These are phyloP conservation scores for Dioscorea zingiberensis DNA, from an alignment of 106 monocot genomes.

Conservation along the genomic window DNA sequence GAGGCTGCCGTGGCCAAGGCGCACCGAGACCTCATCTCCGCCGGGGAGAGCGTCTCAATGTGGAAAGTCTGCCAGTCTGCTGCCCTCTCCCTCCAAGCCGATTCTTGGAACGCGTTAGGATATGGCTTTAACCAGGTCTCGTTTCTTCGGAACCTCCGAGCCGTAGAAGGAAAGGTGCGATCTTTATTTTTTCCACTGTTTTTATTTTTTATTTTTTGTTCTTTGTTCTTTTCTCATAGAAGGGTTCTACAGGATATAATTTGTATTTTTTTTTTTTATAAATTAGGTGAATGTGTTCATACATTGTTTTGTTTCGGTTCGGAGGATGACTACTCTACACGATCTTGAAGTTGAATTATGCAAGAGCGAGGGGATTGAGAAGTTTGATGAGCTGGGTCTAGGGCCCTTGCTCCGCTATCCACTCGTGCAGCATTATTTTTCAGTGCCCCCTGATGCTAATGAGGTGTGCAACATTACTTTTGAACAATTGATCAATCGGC, in stretches of 20 bases:
- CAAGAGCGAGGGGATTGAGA: slow-evolving; percentile 20
- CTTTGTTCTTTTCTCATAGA: too few species aligned
- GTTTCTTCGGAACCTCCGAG: slow-evolving; percentile 10
- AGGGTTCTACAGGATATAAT: neutral
- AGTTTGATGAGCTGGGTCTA: slow-evolving; percentile 26
- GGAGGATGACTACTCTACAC: slow-evolving; percentile 24
- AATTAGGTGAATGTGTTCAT: slow-evolving; percentile 26
- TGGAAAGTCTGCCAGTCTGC: slow-evolving; percentile 24
- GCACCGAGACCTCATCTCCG: slow-evolving; percentile 7
- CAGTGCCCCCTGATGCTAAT: slow-evolving; percentile 5
- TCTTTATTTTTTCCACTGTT: neutral
- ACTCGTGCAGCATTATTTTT: slow-evolving; percentile 23
- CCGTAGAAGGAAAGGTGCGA: slow-evolving; percentile 21
- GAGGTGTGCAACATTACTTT: slow-evolving; percentile 19
- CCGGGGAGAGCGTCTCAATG: slow-evolving; percentile 15
- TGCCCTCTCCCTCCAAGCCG: slow-evolving; percentile 8
- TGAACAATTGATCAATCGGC: slow-evolving; percentile 6
- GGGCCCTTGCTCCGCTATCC: slow-evolving; percentile 23
- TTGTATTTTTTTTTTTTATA: neutral
- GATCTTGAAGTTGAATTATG: slow-evolving; percentile 19
- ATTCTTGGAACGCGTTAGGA: slow-evolving; percentile 21
- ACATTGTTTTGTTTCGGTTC: slow-evolving; percentile 21
- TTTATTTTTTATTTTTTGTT: too few species aligned
- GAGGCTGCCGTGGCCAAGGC: slow-evolving; percentile 24
- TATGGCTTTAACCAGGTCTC: slow-evolving; percentile 8